A percentile compares a stretch with the other conserved stretches of the same genome.
Evolutionary conservation across 2,329 filamentous ascomycete genomes (phyloP).

Genomic region (Pyrenochaeta sp.): DNA sequence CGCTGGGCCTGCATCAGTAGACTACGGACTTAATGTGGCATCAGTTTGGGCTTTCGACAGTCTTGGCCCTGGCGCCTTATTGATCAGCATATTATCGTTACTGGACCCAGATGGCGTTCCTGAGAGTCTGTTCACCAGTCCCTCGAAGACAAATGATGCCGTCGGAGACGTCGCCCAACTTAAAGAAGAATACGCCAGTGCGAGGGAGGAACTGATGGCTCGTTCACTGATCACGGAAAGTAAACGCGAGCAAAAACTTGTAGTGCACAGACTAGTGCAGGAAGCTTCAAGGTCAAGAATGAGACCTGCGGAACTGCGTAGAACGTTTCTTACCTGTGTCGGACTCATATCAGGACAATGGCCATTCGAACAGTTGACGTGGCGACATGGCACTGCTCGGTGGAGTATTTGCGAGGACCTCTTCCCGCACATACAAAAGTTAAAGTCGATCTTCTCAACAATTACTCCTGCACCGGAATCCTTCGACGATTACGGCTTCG

Average conservation of each 20-base stretch:
- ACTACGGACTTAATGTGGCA: slow-evolving; percentile 4
- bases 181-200: not conserved
- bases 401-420: slow-evolving; percentile 21
- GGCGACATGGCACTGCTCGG: slow-evolving; percentile 16
- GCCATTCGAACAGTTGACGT: slow-evolving; percentile 20
- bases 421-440: slow-evolving; percentile 16
- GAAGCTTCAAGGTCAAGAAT: not conserved
- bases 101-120: slow-evolving; percentile 4
- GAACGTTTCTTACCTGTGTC: slow-evolving; percentile 11
- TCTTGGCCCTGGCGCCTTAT: not conserved
- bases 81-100: not conserved
- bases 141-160: too few relatives aligned
- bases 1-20: not conserved
- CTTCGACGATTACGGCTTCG: slow-evolving; percentile 12
- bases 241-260: not conserved
- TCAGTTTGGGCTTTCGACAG: slow-evolving; percentile 8
- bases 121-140: not conserved
- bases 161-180: not conserved
- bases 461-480: slow-evolving; percentile 4
- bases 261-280: not conserved
- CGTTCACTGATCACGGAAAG: not conserved
- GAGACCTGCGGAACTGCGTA: not conserved
- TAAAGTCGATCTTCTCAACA: slow-evolving; percentile 1
- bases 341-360: slow-evolving; percentile 13
- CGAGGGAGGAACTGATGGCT: not conserved